Percentiles rank a stretch among this genome's conserved stretches.
phyloP scores from a whole-genome alignment of 2,329 filamentous ascomycete species.

The Nemania bipapillata region DNA sequence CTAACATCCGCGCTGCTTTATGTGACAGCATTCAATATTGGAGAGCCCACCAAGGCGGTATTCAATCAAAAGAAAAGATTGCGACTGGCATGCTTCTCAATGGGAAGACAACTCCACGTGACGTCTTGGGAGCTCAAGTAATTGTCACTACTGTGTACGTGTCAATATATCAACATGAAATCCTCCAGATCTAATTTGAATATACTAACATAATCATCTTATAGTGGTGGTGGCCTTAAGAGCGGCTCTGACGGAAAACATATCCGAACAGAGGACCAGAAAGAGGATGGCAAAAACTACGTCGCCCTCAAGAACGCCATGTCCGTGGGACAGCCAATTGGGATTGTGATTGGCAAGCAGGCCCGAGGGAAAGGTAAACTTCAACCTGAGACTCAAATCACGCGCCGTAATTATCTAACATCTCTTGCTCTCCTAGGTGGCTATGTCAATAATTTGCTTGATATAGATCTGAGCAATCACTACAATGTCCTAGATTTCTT shows the following conservation, averaged over 20 bases:
- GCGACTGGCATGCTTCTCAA: constrained; percentile 70
- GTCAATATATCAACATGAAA: no score
- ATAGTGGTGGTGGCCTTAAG: constrained; percentile 39
- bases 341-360: constrained; percentile 33
- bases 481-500: constrained; percentile 77
- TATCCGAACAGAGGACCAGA: constrained; percentile 61
- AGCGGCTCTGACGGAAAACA: constrained; percentile 56
- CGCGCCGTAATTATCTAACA: no score
- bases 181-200: no score
- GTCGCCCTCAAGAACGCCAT: constrained; percentile 60
- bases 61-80: constrained; percentile 63
- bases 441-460: constrained; percentile 61
- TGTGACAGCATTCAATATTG: constrained; percentile 73
- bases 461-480: constrained; percentile 63
- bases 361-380: neutral
- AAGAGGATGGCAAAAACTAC: constrained; percentile 54
- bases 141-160: constrained; percentile 72
- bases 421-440: constrained; percentile 14
- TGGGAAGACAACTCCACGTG: constrained; percentile 62
- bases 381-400: neutral
- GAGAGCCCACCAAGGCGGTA: constrained; percentile 68
- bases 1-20: constrained; percentile 67
- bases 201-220: constrained; percentile 4
- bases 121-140: constrained; percentile 69
- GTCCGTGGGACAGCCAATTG: constrained; percentile 35